Conservation (phyloP, 345 rosid species). For the Salix arbutifolia region DNA sequence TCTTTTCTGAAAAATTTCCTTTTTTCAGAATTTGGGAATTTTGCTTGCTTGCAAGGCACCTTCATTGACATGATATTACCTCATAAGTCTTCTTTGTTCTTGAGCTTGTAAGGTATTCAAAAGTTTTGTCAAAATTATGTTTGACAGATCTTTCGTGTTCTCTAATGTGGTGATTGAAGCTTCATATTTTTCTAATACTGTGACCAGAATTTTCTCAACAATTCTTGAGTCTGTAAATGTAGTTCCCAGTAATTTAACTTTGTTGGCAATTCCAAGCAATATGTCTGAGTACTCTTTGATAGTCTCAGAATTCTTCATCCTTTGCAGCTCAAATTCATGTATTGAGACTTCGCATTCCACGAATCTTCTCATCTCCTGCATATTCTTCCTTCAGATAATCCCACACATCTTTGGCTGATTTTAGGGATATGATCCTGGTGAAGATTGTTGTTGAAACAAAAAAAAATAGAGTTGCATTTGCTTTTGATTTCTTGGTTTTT, state of each 20-base stretch:
- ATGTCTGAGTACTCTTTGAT: neutral
- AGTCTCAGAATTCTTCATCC: neutral
- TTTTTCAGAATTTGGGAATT: too few relatives aligned
- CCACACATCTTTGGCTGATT: neutral
- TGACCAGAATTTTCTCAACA: too few relatives aligned
- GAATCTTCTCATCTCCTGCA: neutral
- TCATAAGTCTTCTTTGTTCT: neutral
- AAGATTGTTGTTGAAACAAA: too few relatives aligned
- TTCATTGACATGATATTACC: neutral
- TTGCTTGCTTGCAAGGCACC: neutral
- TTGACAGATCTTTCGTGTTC: neutral
- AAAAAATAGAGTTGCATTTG: too few relatives aligned
- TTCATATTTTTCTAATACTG: neutral
- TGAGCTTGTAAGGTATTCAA: neutral
- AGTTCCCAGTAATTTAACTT: neutral
- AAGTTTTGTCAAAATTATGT: neutral
- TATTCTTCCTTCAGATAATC: neutral
- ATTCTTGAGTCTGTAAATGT: rapidly evolving
- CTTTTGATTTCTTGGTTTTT: too few relatives aligned
- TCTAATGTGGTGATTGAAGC: neutral
- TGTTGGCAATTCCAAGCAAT: neutral
- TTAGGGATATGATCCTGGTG: neutral
- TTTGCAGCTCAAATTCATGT: neutral
- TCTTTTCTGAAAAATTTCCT: rapidly evolving
- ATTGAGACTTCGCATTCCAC: neutral